Evolutionary conservation across 208 protist genomes (phyloP).

Genomic region (Crithidia acanthocephali): DNA sequence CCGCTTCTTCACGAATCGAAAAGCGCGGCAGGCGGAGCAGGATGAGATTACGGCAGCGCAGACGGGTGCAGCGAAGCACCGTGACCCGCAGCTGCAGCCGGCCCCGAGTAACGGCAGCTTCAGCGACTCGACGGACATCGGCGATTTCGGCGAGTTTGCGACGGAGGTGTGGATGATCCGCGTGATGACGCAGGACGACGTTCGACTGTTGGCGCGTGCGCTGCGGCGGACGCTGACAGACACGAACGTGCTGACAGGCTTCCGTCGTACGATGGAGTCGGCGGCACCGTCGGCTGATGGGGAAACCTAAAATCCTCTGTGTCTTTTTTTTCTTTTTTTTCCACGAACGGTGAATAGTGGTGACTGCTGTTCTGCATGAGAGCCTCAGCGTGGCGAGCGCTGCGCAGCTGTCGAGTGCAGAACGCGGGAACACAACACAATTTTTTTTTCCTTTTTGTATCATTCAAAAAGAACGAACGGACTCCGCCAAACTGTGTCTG

Average conservation of each 20-base stretch:
- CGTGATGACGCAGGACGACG: slow-evolving; percentile 7
- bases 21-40: neutral
- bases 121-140: neutral
- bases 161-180: slow-evolving; percentile 24
- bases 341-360: no score
- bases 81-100: neutral
- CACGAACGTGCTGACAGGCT: neutral
- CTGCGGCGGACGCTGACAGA: slow-evolving; percentile 3
- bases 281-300: neutral
- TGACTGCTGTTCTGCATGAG: no score
- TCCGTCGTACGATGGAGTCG: neutral
- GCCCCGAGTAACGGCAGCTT: neutral
- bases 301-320: neutral
- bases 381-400: no score
- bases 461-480: no score
- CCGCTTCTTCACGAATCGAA: neutral
- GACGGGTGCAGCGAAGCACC: neutral
- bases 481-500: no score
- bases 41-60: neutral
- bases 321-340: no score
- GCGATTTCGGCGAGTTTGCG: neutral
- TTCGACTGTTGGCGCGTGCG: slow-evolving; percentile 3
- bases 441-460: no score
- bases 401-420: no score
- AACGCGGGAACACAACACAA: no score